phyloP scores from a whole-genome alignment of 192 early-diverging fungal genomes.

The Coemansia sp. region DNA sequence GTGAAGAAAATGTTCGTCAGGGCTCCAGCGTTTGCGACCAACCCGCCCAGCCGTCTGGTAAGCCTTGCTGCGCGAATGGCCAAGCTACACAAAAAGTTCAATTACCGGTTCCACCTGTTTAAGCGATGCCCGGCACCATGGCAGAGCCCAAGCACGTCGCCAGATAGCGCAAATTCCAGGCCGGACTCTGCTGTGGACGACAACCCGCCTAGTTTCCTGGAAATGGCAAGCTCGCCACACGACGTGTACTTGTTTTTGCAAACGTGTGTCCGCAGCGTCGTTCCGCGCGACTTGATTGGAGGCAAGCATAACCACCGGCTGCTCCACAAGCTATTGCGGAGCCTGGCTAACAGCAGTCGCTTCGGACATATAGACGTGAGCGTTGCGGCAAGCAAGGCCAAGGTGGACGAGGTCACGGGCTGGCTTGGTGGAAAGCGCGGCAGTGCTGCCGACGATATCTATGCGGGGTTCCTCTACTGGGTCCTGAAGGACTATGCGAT shows the following conservation, averaged over 20 bases:
- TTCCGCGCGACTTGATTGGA: constrained; percentile 67
- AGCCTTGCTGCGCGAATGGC: constrained; percentile 46
- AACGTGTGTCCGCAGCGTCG: constrained; percentile 51
- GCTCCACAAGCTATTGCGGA: constrained; percentile 57
- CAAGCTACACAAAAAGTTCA: constrained; percentile 39
- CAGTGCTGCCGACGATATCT: constrained; percentile 41
- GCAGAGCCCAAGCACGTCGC: constrained; percentile 18
- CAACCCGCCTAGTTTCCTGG: constrained; percentile 13
- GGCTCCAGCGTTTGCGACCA: not conserved
- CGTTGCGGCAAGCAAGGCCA: constrained; percentile 58
- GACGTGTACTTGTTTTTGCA: constrained; percentile 55
- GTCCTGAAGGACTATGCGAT: constrained; percentile 60
- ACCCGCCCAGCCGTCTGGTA: constrained; percentile 22
- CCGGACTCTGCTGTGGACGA: not conserved
- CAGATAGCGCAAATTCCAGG: not conserved
- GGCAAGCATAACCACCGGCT: constrained; percentile 55
- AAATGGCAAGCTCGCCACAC: constrained; percentile 13
- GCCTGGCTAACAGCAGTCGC: constrained; percentile 57
- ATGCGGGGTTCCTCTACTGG: constrained; percentile 67
- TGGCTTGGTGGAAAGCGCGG: constrained; percentile 11
- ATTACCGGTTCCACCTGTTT: constrained; percentile 48
- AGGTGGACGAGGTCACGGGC: constrained; percentile 37
- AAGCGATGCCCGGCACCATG: constrained; percentile 52
- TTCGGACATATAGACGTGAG: constrained; percentile 63
- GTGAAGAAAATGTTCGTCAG: constrained; percentile 18